These are phyloP conservation scores for Microcos paniculata DNA, from an alignment of 345 rosid genomes.

Conservation along the genomic window DNA sequence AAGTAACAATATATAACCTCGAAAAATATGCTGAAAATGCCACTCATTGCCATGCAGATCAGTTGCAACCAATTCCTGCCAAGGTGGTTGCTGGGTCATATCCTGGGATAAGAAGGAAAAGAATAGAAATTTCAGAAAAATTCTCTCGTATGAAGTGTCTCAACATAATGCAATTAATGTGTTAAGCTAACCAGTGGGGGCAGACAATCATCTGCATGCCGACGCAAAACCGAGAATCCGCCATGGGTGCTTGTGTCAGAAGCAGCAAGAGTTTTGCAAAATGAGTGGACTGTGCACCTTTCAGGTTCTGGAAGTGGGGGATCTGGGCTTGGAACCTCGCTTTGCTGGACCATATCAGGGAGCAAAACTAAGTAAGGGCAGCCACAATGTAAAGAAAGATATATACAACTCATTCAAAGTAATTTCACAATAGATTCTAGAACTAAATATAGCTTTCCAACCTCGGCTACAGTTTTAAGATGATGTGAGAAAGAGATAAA, in stretches of 20 bases:
- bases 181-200: slow-evolving; percentile 79
- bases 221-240: slow-evolving; percentile 96
- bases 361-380: neutral
- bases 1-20: slow-evolving; percentile 51
- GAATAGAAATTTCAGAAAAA: slow-evolving; percentile 14
- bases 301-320: slow-evolving; percentile 75
- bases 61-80: slow-evolving; percentile 95
- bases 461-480: slow-evolving; percentile 13
- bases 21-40: slow-evolving; percentile 97
- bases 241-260: slow-evolving; percentile 99
- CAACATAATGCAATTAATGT: slow-evolving; percentile 1
- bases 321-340: slow-evolving; percentile 65
- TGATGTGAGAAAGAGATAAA: slow-evolving; percentile 10
- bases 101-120: slow-evolving; percentile 48
- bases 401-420: slow-evolving; percentile 1
- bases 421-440: neutral
- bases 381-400: neutral
- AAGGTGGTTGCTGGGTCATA: slow-evolving; percentile 99
- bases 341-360: slow-evolving; percentile 47
- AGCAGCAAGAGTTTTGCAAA: slow-evolving; percentile 97
- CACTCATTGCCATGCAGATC: slow-evolving; percentile 90
- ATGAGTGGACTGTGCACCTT: slow-evolving; percentile 74
- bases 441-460: slow-evolving; percentile 1
- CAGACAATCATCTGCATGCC: slow-evolving; percentile 99
- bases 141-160: neutral